Evolutionary conservation across 2,329 filamentous ascomycete genomes (phyloP), one percentile per base, ranked within the genome.

Genomic region (Diaporthe ilicicola): DNA sequence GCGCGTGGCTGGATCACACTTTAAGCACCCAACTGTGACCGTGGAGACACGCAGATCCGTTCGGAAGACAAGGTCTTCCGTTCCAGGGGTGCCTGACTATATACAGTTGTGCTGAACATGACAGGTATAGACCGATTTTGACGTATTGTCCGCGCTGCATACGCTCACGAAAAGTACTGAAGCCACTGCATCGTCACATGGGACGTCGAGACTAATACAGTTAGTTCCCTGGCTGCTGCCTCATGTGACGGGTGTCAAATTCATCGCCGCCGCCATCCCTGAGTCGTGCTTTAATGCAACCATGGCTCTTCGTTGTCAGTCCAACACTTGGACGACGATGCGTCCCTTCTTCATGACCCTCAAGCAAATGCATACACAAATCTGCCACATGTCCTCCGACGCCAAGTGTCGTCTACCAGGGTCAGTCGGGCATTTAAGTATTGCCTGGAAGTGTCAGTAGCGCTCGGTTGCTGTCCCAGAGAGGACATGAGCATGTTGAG

Each of bases 191-290:
- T 32, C 22, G 19, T 19, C 27, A 48, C 32, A 24, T 12, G 22
- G 44, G 24, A 34, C 19, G n/a, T 62, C 27, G 10, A 48, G 42
- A 27, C 10, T 48, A 27, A 37, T n/a, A 39, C 27, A 37, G 12
- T 37, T 29, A 37, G 12, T 37, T 29, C 17, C 29, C 29, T 64
- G 9, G 59, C 44, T 37, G 59, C 59, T 48, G 27, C 42, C 44
- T 13, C 29, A 50, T 17, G 42, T 64, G 59, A 34, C 59, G 46
- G 44, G n/a, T 64, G 59, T 37, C 59, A 44, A 44, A 48, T 64
- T 64, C 59, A 50, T 64, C 59, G 59, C 42, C 59, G 59, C 44
- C 59, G 44, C 59, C 50, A 64, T 50, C 44, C 59, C 59, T 50
- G 42, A 32, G 44, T 50, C 44, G 44, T 64, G 59, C 59, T 64